These are phyloP conservation scores for Penicillium fuscoglaucum DNA, from an alignment of 2,329 filamentous ascomycete species.

Conservation along the genomic window DNA sequence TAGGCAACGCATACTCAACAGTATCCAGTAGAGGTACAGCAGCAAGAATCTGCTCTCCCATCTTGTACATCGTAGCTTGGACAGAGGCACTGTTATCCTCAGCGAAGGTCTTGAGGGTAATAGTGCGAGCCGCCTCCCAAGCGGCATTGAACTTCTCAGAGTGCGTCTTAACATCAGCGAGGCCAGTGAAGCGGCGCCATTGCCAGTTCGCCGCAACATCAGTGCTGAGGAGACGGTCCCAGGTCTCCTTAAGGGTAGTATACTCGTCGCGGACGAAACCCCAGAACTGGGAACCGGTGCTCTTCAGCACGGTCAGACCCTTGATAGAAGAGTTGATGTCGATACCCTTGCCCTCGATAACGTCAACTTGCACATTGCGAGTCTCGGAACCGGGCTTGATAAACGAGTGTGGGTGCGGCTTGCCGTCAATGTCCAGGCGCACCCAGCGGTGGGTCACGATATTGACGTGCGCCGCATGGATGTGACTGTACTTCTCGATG, in stretches of 20 bases:
- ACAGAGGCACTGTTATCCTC: conserved; percentile 89
- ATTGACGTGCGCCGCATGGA: conserved; percentile 77
- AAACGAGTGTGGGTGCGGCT: conserved; percentile 94
- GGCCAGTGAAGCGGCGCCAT: conserved; percentile 70
- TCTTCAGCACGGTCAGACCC: conserved; percentile 88
- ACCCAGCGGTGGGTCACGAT: conserved; percentile 88
- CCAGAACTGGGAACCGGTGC: conserved; percentile 93
- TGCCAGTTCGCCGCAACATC: conserved; percentile 85
- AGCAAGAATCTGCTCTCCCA: conserved; percentile 82
- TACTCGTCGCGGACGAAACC: conserved; percentile 91
- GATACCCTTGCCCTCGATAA: conserved; percentile 68
- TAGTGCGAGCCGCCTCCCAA: conserved; percentile 73
- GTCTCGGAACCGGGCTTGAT: conserved; percentile 85
- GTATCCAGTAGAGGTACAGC: conserved; percentile 68
- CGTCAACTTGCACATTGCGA: conserved; percentile 73
- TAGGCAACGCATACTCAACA: conserved; percentile 83
- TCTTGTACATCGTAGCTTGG: conserved; percentile 98
- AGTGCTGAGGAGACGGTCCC: conserved; percentile 93
- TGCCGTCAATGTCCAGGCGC: conserved; percentile 80
- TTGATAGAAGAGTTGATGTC: conserved; percentile 74
- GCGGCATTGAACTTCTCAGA: conserved; percentile 73
- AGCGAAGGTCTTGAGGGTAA: conserved; percentile 90
- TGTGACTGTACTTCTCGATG: conserved; percentile 82
- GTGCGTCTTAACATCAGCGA: conserved; percentile 67
- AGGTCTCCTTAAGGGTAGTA: conserved; percentile 85